Evolutionary conservation across 805 yeast species (phyloP).

Genomic region (Candida dendrica): DNA sequence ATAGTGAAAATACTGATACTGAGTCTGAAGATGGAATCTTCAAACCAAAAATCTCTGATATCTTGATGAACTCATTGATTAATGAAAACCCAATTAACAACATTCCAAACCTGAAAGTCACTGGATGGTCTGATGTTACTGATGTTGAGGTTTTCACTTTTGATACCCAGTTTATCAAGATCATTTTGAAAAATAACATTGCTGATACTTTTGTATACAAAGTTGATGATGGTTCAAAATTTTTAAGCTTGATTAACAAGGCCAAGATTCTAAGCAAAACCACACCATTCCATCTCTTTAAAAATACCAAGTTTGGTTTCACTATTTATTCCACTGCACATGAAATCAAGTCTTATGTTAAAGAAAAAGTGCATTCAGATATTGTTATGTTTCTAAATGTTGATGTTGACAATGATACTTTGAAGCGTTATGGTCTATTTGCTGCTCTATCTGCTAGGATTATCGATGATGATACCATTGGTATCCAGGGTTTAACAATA

Average conservation of each 20-base stretch:
- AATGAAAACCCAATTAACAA: constrained; percentile 73
- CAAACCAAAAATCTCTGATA: constrained; percentile 63
- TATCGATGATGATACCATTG: constrained; percentile 23
- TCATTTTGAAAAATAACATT: constrained; percentile 19
- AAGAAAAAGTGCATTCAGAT: constrained; percentile 54
- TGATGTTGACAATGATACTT: constrained; percentile 28
- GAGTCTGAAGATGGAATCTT: constrained; percentile 10
- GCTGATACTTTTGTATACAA: constrained; percentile 13
- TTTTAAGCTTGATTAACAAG: constrained; percentile 55
- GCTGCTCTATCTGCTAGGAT: constrained; percentile 43
- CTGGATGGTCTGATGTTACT: constrained; percentile 57
- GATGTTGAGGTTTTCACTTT: constrained; percentile 44
- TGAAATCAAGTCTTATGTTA: constrained; percentile 40
- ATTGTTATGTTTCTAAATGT: constrained; percentile 62
- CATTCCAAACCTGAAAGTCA: constrained; percentile 65
- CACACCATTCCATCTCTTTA: constrained; percentile 83
- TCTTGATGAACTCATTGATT: constrained; percentile 82
- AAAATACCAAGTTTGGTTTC: constrained; percentile 31
- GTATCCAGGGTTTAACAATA: constrained; percentile 18
- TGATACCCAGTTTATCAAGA: constrained; percentile 23
- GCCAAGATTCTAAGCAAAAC: constrained; percentile 70
- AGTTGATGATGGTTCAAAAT: constrained; percentile 25
- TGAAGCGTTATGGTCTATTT: constrained; percentile 32
- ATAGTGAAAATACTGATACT: constrained; percentile 17
- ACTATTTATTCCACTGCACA: constrained; percentile 65